These are phyloP conservation scores for Didymellaceae sp. DNA, from an alignment of 2,329 filamentous ascomycete genomes.

Conservation along the genomic window DNA sequence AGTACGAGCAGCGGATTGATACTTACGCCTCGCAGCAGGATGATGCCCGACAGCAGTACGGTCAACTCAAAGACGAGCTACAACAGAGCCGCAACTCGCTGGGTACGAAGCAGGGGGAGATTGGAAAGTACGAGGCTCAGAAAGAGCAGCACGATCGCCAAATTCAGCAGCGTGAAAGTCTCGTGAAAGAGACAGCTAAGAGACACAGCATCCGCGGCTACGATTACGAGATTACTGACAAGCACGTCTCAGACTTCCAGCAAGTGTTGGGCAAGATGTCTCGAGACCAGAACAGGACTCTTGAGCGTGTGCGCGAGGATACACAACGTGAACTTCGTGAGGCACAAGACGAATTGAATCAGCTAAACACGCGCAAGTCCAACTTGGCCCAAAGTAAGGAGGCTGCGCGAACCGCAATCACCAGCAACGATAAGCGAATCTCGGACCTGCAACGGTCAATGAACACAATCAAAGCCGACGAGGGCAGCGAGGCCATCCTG, in stretches of 20 bases:
- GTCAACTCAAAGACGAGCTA: constrained; percentile 64
- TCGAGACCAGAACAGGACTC: constrained; percentile 76
- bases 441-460: constrained; percentile 70
- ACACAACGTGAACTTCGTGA: constrained; percentile 75
- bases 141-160: constrained; percentile 87
- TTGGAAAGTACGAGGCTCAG: constrained; percentile 82
- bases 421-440: constrained; percentile 74
- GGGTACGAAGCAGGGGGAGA: constrained; percentile 62
- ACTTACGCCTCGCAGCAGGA: constrained; percentile 70
- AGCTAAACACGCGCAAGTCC: constrained; percentile 76
- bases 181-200: constrained; percentile 80
- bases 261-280: constrained; percentile 76
- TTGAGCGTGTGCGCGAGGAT: constrained; percentile 77
- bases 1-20: constrained; percentile 78
- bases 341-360: constrained; percentile 74
- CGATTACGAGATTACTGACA: constrained; percentile 77
- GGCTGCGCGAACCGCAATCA: constrained; percentile 74
- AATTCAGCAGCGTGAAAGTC: constrained; percentile 70
- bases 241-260: constrained; percentile 76
- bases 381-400: constrained; percentile 76
- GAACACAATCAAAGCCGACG: constrained; percentile 79
- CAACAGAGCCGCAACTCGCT: constrained; percentile 53
- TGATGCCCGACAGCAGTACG: constrained; percentile 68
- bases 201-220: constrained; percentile 83
- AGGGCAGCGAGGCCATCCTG: constrained; percentile 79